phyloP scores from a whole-genome alignment of 140 eudicot genomes.

The Eryngium alpinum region DNA sequence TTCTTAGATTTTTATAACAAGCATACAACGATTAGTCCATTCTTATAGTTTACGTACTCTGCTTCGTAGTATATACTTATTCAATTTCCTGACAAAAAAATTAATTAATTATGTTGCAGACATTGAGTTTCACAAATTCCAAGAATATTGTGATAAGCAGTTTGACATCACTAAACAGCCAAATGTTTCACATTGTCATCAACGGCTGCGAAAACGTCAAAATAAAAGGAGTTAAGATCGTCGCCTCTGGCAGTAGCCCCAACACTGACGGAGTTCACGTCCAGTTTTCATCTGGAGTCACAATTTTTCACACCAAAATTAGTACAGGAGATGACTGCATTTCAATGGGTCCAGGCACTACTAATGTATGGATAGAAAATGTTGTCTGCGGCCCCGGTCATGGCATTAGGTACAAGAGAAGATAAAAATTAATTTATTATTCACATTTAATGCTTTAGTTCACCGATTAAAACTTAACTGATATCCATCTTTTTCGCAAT shows the following conservation, averaged over 20 bases:
- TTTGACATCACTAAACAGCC: constrained; percentile 27
- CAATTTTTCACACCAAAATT: constrained; percentile 10
- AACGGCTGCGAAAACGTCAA: constrained; percentile 20
- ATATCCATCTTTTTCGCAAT: no score
- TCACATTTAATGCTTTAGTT: no score
- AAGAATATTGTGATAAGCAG: constrained; percentile 19
- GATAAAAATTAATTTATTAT: neutral
- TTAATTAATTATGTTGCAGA: constrained; percentile 9
- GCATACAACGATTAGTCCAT: no score
- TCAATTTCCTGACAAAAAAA: no score
- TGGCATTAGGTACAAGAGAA: constrained; percentile 27
- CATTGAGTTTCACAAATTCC: constrained; percentile 19
- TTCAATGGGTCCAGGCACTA: constrained; percentile 28
- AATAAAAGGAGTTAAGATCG: constrained; percentile 10
- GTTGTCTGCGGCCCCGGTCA: constrained; percentile 32
- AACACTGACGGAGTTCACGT: constrained; percentile 33
- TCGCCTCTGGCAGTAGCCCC: constrained; percentile 26
- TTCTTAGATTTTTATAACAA: no score
- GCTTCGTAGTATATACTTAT: no score
- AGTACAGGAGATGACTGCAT: constrained; percentile 31
- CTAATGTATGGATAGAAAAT: constrained; percentile 15
- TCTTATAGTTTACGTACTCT: no score
- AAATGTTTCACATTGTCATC: constrained; percentile 26
- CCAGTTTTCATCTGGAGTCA: constrained; percentile 11
- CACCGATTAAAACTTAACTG: no score